These are phyloP conservation scores for Calocera viscosa DNA, from an alignment of 768 basidiomycete species.

Conservation along the genomic window DNA sequence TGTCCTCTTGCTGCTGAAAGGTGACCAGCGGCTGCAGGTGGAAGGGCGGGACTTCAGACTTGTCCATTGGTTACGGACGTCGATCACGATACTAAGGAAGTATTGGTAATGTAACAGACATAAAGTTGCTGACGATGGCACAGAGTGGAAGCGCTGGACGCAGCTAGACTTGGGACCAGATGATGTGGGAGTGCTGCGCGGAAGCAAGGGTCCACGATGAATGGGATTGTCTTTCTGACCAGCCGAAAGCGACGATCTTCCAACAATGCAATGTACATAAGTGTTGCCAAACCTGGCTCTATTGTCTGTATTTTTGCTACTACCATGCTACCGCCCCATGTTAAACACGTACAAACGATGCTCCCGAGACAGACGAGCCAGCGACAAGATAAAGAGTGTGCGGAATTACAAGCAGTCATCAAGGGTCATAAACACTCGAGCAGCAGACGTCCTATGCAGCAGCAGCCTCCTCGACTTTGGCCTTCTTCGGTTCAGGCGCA, in stretches of 20 bases:
- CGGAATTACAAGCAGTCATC: constrained; percentile 5
- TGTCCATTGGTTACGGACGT: neutral
- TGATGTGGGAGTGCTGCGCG: too few relatives aligned
- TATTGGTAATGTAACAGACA: neutral
- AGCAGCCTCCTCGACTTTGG: constrained; percentile 11
- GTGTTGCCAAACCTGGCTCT: neutral
- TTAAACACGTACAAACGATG: neutral
- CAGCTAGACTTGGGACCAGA: too few relatives aligned
- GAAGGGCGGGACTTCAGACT: constrained; percentile 46
- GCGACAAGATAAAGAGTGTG: neutral
- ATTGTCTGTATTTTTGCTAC: constrained; percentile 8
- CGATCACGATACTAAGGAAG: neutral
- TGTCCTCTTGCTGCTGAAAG: neutral
- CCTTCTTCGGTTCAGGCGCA: constrained; percentile 12
- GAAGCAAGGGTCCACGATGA: too few relatives aligned
- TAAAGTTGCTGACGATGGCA: neutral
- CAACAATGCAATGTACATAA: too few relatives aligned
- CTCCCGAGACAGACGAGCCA: neutral
- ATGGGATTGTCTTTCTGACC: too few relatives aligned
- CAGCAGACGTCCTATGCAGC: neutral
- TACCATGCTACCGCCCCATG: neutral
- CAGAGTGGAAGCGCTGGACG: too few relatives aligned
- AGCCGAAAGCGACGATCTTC: too few relatives aligned
- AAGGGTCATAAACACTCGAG: neutral
- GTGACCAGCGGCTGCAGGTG: constrained; percentile 38